Conservation (phyloP, 352 stramenopile species). For the Pythium dissimile region DNA sequence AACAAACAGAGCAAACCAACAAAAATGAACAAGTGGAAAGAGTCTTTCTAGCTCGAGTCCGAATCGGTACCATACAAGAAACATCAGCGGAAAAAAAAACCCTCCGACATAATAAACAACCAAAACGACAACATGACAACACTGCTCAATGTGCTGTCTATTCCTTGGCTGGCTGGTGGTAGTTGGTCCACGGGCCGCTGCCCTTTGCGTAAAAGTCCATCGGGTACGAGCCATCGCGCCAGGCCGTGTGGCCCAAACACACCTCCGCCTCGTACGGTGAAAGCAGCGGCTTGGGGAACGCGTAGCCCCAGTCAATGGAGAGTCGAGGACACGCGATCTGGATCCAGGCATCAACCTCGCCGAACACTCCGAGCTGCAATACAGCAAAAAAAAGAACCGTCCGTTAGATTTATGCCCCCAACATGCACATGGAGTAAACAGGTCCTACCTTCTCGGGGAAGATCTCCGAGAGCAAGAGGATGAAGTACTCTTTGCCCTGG, state of each 20-base stretch:
- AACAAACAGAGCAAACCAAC: no score
- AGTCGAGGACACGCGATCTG: conserved; percentile 98
- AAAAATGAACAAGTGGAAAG: no score
- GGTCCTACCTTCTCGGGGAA: conserved; percentile 91
- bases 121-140: not conserved
- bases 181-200: conserved; percentile 97
- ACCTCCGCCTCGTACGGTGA: conserved; percentile 98
- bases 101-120: not conserved
- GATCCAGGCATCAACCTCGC: conserved; percentile 95
- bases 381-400: no score
- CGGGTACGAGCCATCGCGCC: conserved; percentile 91
- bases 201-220: conserved; percentile 99
- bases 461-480: conserved; percentile 97
- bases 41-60: no score
- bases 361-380: conserved; percentile 85
- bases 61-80: not conserved
- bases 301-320: conserved; percentile 99
- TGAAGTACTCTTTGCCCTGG: conserved; percentile 90
- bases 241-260: conserved; percentile 86
- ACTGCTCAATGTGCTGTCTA: no score
- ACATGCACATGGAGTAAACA: no score
- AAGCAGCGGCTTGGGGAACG: conserved; percentile 94
- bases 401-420: no score
- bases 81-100: not conserved
- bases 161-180: conserved; percentile 59